Evolutionary conservation across 345 rosid genomes (phyloP).

Genomic region (Corchorus olitorius): DNA sequence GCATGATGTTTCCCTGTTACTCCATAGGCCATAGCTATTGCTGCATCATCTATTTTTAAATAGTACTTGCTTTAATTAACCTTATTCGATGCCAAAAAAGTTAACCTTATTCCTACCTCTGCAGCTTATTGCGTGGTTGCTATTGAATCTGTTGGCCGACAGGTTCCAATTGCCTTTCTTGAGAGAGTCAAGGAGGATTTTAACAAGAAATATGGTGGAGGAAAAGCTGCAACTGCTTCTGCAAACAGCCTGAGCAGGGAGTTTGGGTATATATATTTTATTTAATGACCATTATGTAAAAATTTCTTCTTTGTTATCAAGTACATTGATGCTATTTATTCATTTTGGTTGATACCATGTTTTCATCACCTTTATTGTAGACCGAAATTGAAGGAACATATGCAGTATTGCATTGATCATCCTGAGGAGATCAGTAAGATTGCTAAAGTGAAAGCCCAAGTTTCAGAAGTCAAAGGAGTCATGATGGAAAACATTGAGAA

Average conservation of each 20-base stretch:
- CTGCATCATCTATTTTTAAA: background rate
- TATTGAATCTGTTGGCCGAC: conserved; percentile 47
- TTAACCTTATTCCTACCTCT: conserved; percentile 7
- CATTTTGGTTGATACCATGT: background rate
- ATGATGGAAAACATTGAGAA: conserved; percentile 66
- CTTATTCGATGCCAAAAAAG: too few species aligned
- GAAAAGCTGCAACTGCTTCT: conserved; percentile 49
- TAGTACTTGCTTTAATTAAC: conserved; percentile 4
- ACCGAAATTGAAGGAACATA: conserved; percentile 20
- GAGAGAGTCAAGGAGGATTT: conserved; percentile 51
- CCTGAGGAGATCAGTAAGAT: conserved; percentile 61
- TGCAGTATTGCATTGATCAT: conserved; percentile 70
- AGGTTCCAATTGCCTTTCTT: conserved; percentile 50
- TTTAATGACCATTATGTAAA: background rate
- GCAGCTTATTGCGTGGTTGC: conserved; percentile 59
- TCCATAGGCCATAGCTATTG: background rate
- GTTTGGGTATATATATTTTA: conserved; percentile 28
- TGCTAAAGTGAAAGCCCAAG: conserved; percentile 63
- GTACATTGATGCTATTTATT: background rate
- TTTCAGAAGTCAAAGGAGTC: conserved; percentile 60
- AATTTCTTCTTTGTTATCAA: background rate
- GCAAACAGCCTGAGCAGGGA: conserved; percentile 46
- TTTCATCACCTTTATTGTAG: conserved; percentile 24
- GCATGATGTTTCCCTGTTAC: background rate
- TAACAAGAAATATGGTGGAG: conserved; percentile 44